These are phyloP conservation scores for Trichophyton rubrum DNA, from an alignment of 2,329 filamentous ascomycete genomes.

Conservation along the genomic window DNA sequence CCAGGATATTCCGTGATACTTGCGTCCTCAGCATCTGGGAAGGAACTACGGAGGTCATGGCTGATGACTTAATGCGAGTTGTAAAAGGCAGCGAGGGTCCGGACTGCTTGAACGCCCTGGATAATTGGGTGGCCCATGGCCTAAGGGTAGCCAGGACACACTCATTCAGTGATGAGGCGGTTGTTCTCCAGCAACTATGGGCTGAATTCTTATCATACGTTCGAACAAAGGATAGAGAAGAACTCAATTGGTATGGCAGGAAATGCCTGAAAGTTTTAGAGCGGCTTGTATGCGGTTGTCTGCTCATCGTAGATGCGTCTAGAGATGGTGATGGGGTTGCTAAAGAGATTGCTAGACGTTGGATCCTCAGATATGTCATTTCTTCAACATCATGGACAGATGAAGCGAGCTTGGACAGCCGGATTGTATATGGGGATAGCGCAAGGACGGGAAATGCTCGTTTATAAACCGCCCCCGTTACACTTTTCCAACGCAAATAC, in stretches of 20 bases:
- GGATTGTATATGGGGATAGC: conserved; percentile 13
- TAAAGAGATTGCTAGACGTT: conserved; percentile 17
- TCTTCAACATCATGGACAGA: conserved; percentile 9
- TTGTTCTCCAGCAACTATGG: conserved; percentile 15
- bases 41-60: conserved; percentile 57
- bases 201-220: conserved; percentile 10
- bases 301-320: conserved; percentile 24
- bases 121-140: conserved; percentile 35
- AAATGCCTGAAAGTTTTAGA: conserved; percentile 21
- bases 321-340: conserved; percentile 22
- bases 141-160: conserved; percentile 35
- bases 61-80: conserved; percentile 37
- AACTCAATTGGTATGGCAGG: conserved; percentile 22
- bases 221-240: conserved; percentile 15
- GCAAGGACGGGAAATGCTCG: not conserved
- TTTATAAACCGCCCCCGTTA: not conserved
- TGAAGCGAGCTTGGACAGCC: conserved; percentile 13
- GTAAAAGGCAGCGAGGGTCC: conserved; percentile 21
- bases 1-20: conserved; percentile 52
- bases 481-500: not conserved
- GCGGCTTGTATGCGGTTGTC: conserved; percentile 21
- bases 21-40: conserved; percentile 56
- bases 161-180: conserved; percentile 35
- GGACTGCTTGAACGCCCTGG: conserved; percentile 17
- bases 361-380: conserved; percentile 4